Evolutionary conservation across 164 flowering plant species (phyloP).

Genomic region (Magnolia officinalis): DNA sequence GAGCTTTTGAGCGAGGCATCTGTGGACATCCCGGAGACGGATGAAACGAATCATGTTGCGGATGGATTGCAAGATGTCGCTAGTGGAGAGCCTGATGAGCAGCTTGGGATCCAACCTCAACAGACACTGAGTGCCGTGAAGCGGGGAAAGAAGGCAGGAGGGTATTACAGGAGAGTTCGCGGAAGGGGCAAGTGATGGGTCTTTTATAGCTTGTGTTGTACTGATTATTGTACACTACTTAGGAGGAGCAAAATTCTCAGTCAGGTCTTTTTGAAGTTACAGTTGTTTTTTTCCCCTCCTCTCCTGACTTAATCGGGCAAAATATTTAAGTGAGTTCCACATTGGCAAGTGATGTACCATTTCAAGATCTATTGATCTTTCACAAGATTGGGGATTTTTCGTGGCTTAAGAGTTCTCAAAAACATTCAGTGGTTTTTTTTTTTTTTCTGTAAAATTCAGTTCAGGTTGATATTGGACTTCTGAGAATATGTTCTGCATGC

Average conservation of each 20-base stretch:
- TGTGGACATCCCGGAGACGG: slow-evolving; percentile 33
- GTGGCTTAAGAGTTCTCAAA: too few relatives aligned
- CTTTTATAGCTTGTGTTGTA: slow-evolving; percentile 3
- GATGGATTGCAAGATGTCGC: slow-evolving; percentile 32
- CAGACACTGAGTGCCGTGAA: slow-evolving; percentile 14
- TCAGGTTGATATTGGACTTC: too few relatives aligned
- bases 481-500: too few relatives aligned
- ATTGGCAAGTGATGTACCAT: too few relatives aligned
- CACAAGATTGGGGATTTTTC: too few relatives aligned
- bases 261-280: background rate
- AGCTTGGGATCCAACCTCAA: slow-evolving; percentile 1
- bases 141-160: slow-evolving; percentile 22
- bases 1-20: slow-evolving; percentile 39
- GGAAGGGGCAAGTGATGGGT: slow-evolving; percentile 21
- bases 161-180: slow-evolving; percentile 23
- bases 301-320: background rate
- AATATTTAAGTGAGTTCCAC: background rate
- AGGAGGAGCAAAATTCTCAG: background rate
- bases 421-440: too few relatives aligned
- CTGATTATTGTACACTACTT: slow-evolving; percentile 15
- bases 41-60: slow-evolving; percentile 21
- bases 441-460: too few relatives aligned
- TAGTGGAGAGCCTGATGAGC: slow-evolving; percentile 14
- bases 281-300: background rate
- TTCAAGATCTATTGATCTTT: too few relatives aligned